Conservation (phyloP, 805 yeast genomes). For the Cyberlindnera petersonii region DNA sequence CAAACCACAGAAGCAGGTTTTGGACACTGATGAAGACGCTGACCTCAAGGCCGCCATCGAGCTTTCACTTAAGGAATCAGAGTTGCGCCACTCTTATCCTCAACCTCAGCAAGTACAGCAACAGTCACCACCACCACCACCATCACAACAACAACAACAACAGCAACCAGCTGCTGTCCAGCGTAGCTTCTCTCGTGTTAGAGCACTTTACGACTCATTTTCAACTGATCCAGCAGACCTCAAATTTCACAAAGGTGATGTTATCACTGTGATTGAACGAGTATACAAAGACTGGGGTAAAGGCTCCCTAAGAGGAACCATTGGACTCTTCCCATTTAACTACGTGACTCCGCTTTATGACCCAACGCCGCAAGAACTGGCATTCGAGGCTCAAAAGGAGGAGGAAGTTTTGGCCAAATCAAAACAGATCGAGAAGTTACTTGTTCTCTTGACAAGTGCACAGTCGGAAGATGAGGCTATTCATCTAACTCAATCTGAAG, state of each 20-base stretch:
- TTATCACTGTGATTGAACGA: conserved; percentile 79
- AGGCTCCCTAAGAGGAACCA: conserved; percentile 75
- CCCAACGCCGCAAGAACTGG: conserved; percentile 57
- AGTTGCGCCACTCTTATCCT: conserved; percentile 6
- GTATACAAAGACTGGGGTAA: conserved; percentile 96
- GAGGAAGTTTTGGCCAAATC: conserved; percentile 47
- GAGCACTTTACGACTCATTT: conserved; percentile 78
- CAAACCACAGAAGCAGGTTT: conserved; percentile 54
- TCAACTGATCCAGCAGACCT: conserved; percentile 84
- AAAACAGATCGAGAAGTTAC: conserved; percentile 64
- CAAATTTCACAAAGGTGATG: conserved; percentile 81
- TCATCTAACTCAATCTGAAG: conserved; percentile 50
- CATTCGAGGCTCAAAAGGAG: conserved; percentile 48
- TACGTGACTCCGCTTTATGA: conserved; percentile 79
- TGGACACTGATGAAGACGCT: conserved; percentile 68
- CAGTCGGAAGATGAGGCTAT: conserved; percentile 25
- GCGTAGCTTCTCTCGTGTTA: conserved; percentile 56
- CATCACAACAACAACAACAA: conserved; percentile 20
- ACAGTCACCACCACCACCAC: conserved; percentile 11
- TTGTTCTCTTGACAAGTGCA: conserved; percentile 47
- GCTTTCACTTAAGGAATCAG: conserved; percentile 47
- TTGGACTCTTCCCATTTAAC: conserved; percentile 89
- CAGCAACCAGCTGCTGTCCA: too few species aligned
- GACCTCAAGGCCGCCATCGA: conserved; percentile 75
- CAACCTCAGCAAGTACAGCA: conserved; percentile 15